Percentiles rank a stretch among this genome's conserved stretches.
Conservation (phyloP, 2,329 filamentous ascomycete genomes). For the Plectosphaerella plurivora region DNA sequence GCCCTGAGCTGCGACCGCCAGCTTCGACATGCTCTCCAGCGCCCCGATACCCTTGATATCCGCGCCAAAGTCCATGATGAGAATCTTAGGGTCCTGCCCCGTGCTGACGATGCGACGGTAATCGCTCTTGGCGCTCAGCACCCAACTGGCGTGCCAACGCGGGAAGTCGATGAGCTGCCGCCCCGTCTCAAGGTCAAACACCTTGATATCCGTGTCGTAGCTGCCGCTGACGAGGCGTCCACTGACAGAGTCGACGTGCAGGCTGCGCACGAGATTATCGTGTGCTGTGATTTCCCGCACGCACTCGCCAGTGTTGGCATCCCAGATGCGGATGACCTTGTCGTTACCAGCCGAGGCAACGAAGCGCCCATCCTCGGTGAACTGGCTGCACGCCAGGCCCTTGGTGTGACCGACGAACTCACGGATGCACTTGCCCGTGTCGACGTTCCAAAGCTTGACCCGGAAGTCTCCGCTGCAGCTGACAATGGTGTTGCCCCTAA, state of each 20-base stretch:
- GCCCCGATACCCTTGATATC: constrained; percentile 53
- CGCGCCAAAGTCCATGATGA: constrained; percentile 88
- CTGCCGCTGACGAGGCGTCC: constrained; percentile 84
- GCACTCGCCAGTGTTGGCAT: constrained; percentile 83
- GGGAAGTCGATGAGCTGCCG: constrained; percentile 77
- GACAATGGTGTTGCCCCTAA: constrained; percentile 88
- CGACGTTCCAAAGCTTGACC: constrained; percentile 93
- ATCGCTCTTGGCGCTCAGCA: constrained; percentile 91
- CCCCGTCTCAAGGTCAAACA: constrained; percentile 83
- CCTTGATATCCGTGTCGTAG: constrained; percentile 94
- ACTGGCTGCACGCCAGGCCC: constrained; percentile 92
- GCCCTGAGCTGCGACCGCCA: background rate
- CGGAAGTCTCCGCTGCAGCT: constrained; percentile 91
- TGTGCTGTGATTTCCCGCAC: constrained; percentile 79
- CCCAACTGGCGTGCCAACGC: constrained; percentile 96
- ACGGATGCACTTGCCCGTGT: constrained; percentile 81
- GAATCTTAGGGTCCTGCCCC: constrained; percentile 85
- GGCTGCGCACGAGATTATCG: constrained; percentile 76
- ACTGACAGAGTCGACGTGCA: constrained; percentile 86
- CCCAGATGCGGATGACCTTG: constrained; percentile 92
- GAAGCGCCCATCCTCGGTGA: constrained; percentile 89
- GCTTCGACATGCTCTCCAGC: constrained; percentile 43
- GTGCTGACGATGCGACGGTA: constrained; percentile 93
- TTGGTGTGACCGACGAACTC: constrained; percentile 89
- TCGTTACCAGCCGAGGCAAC: constrained; percentile 95